A percentile compares a stretch with the other conserved stretches of the same genome.
Evolutionary conservation across 306 rosid species (phyloP).

Genomic region (Corylus heterophylla): DNA sequence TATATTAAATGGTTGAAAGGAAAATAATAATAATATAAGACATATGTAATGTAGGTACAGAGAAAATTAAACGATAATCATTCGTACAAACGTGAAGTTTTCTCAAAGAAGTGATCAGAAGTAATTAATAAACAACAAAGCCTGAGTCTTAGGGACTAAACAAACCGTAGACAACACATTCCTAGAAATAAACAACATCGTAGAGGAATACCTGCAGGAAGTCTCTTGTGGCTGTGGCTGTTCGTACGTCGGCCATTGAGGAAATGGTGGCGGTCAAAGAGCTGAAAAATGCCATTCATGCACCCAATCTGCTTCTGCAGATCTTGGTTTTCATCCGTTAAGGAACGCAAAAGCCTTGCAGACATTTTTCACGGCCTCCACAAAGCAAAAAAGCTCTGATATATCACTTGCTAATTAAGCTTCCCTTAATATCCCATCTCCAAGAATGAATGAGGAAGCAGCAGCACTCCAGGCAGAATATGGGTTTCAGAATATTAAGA

Average conservation of each 20-base stretch:
- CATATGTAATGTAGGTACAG: too few species aligned
- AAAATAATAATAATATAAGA: neutral
- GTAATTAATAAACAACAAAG: neutral
- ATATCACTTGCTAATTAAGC: constrained; percentile 2
- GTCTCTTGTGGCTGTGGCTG: constrained; percentile 38
- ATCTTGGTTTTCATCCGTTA: constrained; percentile 64
- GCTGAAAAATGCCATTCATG: constrained; percentile 73
- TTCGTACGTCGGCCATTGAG: constrained; percentile 40
- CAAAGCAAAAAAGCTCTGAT: neutral
- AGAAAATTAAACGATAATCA: neutral
- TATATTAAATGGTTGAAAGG: neutral
- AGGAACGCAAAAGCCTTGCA: constrained; percentile 42
- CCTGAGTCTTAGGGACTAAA: neutral
- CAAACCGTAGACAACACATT: neutral
- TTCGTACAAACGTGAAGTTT: neutral
- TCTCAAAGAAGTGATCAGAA: neutral
- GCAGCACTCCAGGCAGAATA: neutral
- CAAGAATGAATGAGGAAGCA: constrained; percentile 17
- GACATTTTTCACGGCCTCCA: constrained; percentile 57
- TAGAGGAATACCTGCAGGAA: constrained; percentile 44
- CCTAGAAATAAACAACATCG: neutral
- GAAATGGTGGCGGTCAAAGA: constrained; percentile 76
- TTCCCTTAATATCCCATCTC: constrained; percentile 17
- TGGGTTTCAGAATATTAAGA: constrained; percentile 3
- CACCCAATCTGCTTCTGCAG: constrained; percentile 89